phyloP scores from a whole-genome alignment of 306 rosid species.

The Myrica gale region DNA sequence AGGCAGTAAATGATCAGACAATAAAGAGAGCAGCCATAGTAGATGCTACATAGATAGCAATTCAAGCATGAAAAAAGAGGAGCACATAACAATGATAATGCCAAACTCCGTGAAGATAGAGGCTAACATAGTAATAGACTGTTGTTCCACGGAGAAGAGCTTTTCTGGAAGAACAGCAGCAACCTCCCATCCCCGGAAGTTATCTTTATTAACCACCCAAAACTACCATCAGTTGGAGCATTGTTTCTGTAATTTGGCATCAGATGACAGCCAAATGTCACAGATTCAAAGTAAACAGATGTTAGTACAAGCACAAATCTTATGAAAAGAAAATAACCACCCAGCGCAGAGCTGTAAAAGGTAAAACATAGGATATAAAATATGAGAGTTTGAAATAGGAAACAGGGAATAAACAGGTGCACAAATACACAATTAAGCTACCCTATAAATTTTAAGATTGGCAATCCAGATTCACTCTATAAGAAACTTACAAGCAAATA shows the following conservation, averaged over 20 bases:
- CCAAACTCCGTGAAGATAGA: constrained; percentile 11
- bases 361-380: neutral
- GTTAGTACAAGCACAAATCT: constrained; percentile 13
- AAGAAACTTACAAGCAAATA: neutral
- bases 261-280: constrained; percentile 19
- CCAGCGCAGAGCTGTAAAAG: neutral
- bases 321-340: neutral
- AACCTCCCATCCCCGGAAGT: constrained; percentile 66
- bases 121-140: constrained; percentile 70
- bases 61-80: constrained; percentile 14
- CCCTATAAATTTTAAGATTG: neutral
- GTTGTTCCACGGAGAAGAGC: constrained; percentile 70
- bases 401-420: neutral
- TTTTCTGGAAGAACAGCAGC: constrained; percentile 85
- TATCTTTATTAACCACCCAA: constrained; percentile 36
- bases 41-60: constrained; percentile 15
- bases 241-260: constrained; percentile 35
- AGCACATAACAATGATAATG: constrained; percentile 2
- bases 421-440: neutral
- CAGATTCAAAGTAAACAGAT: constrained; percentile 6
- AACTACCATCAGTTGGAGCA: constrained; percentile 30
- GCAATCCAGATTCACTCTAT: neutral
- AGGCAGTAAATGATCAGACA: neutral
- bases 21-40: constrained; percentile 4
- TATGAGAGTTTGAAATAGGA: neutral